Evolutionary conservation across 192 early-diverging fungal species (phyloP).

Genomic region (Coemansia sp.): DNA sequence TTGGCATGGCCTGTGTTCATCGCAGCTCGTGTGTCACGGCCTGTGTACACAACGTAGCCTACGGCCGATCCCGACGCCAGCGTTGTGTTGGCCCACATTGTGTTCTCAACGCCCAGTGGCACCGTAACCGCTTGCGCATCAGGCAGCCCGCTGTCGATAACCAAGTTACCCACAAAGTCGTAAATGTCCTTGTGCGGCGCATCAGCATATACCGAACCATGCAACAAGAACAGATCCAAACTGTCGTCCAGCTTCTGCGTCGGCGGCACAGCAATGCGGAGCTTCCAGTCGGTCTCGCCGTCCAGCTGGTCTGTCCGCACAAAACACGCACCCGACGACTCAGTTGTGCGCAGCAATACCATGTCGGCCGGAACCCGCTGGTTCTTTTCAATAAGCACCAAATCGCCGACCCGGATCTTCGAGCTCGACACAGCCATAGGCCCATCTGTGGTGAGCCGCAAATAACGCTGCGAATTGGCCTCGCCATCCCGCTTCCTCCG

Average conservation of each 20-base stretch:
- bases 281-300: conserved; percentile 98
- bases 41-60: conserved; percentile 88
- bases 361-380: conserved; percentile 91
- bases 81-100: conserved; percentile 93
- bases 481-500: conserved; percentile 79
- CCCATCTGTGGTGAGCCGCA: conserved; percentile 61
- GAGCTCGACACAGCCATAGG: conserved; percentile 68
- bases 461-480: conserved; percentile 85
- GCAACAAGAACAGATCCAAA: conserved; percentile 59
- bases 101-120: conserved; percentile 84
- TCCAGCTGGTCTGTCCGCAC: conserved; percentile 96
- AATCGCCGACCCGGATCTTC: conserved; percentile 85
- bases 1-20: conserved; percentile 93
- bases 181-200: conserved; percentile 93
- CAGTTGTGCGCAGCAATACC: conserved; percentile 80
- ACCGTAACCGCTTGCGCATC: conserved; percentile 39
- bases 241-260: conserved; percentile 71
- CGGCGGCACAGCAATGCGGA: conserved; percentile 79
- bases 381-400: conserved; percentile 82
- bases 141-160: conserved; percentile 18
- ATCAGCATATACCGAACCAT: conserved; percentile 83
- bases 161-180: conserved; percentile 79
- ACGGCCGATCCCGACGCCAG: conserved; percentile 86
- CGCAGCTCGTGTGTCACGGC: conserved; percentile 88
- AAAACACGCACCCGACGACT: conserved; percentile 83